phyloP scores from a whole-genome alignment of 2,329 filamentous ascomycete genomes.

The Fusarium circinatum region DNA sequence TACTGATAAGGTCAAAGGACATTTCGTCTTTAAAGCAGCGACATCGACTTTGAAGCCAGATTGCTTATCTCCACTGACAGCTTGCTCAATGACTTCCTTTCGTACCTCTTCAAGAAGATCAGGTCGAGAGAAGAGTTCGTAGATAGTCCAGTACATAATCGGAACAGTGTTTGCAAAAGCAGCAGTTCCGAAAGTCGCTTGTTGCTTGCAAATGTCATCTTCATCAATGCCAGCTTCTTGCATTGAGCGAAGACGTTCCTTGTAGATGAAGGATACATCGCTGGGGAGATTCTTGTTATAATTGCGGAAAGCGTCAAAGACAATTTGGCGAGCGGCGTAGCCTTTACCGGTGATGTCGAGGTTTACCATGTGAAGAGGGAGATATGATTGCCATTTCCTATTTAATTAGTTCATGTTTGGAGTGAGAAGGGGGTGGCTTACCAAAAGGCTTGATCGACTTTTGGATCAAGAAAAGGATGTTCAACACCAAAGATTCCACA shows the following conservation, averaged over 20 bases:
- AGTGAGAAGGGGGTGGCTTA: not conserved
- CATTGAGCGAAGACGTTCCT: constrained; percentile 5
- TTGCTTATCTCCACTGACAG: constrained; percentile 5
- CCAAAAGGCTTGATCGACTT: constrained; percentile 29
- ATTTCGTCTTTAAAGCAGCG: constrained; percentile 25
- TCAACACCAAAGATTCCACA: constrained; percentile 30
- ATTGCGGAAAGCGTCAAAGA: constrained; percentile 28
- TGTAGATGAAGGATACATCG: constrained; percentile 25
- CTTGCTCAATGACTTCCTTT: not conserved
- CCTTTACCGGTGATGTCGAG: constrained; percentile 27
- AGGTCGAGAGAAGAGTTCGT: constrained; percentile 25
- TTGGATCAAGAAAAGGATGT: constrained; percentile 32
- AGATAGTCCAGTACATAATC: constrained; percentile 27
- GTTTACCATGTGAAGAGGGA: constrained; percentile 13
- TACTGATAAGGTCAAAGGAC: constrained; percentile 15
- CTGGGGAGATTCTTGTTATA: constrained; percentile 21
- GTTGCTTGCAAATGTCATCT: constrained; percentile 27
- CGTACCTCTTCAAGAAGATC: constrained; percentile 26
- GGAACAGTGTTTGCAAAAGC: constrained; percentile 32
- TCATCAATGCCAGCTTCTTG: constrained; percentile 24
- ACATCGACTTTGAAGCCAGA: constrained; percentile 17
- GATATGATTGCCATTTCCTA: constrained; percentile 34
- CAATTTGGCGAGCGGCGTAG: constrained; percentile 28
- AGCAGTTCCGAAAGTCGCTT: constrained; percentile 26
- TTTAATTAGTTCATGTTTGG: not conserved